Evolutionary conservation across 108 stramenopile genomes (phyloP), one percentile per base, ranked within the genome.

Genomic region (Epithemia pelagica): DNA sequence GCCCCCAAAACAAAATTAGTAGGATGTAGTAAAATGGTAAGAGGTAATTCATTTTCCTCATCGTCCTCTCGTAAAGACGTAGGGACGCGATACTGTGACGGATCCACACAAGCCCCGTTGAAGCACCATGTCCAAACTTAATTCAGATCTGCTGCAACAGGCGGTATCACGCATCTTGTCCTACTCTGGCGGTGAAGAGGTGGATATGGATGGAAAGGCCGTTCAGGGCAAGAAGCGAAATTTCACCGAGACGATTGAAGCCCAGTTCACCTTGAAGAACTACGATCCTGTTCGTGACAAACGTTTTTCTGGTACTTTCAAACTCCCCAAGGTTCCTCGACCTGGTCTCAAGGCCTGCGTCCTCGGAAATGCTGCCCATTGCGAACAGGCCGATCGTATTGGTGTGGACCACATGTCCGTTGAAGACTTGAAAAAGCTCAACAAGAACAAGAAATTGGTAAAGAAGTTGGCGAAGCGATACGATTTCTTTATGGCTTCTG

Each of bases 391-490:
- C 52, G 95, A 96, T 70, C 94, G 95, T 81, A 94, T 99, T 74
- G 96, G 96, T 65, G 77, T 98, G 33, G 97, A 96, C 68, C 78
- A 83, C 86, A 98, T 98, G 97, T 87, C 85, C 72, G 96, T 97
- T 69, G 97, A 98, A 69, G 99, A 98, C 72, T 79, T 99, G 61
- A 99, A 99, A 94, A 99, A 99, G 86, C 92, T 99, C 72, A 99
- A 99, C 99, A 99, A 99, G 90, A 98, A 99, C 94, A 98, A 99
- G 92, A 99, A 99, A 92, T 82, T 99, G 55, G 96, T 99, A 67
- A 99, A 99, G 96, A 98, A 98, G 88, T 94, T 98, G 60, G 97
- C 99, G 71, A 98, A 98, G 96, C 94, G 92, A 77, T 99, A 98
- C 74, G 96, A 99, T 73, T 97, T 96, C 86, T 99, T 99, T 86